Conservation (phyloP, 352 stramenopile species). For the Hyaloperonospora arabidopsidis region DNA sequence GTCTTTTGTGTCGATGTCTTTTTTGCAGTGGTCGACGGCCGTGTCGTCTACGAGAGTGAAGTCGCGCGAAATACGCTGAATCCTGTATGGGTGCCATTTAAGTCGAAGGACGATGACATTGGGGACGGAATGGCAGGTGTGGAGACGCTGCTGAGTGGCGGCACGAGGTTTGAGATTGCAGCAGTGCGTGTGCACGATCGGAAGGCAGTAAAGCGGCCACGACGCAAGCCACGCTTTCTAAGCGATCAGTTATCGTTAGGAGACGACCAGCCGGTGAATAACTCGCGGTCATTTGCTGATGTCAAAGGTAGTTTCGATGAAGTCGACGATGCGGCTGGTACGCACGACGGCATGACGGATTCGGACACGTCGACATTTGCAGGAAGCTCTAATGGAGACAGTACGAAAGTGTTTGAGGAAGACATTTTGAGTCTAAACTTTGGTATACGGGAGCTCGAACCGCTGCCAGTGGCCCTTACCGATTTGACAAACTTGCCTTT, state of each 20-base stretch:
- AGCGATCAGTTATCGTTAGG: conserved; percentile 32
- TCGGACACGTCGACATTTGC: conserved; percentile 17
- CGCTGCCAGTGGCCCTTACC: conserved; percentile 46
- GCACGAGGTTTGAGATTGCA: conserved; percentile 56
- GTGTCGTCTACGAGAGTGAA: conserved; percentile 69
- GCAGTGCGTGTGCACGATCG: conserved; percentile 55
- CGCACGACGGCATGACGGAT: conserved; percentile 22
- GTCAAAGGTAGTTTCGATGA: conserved; percentile 30
- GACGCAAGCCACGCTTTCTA: conserved; percentile 43
- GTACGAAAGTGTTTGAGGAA: conserved; percentile 31
- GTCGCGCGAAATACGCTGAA: conserved; percentile 63
- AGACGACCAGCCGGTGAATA: conserved; percentile 39
- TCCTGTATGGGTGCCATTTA: conserved; percentile 75
- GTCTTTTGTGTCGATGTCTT: neutral
- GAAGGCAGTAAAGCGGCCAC: conserved; percentile 30
- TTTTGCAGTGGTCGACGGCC: conserved; percentile 48
- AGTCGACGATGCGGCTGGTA: conserved; percentile 19
- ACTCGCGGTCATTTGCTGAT: conserved; percentile 37
- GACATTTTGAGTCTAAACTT: conserved; percentile 56
- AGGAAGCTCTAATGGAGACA: conserved; percentile 6
- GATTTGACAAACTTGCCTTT: conserved; percentile 67
- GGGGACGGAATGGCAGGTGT: conserved; percentile 23
- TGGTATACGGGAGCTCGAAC: conserved; percentile 60
- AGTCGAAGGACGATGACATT: conserved; percentile 34
- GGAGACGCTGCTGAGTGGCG: conserved; percentile 38